Percentiles rank a stretch among this genome's conserved stretches.
phyloP scores from a whole-genome alignment of 768 basidiomycete species.

The Podaxis rugospora region DNA sequence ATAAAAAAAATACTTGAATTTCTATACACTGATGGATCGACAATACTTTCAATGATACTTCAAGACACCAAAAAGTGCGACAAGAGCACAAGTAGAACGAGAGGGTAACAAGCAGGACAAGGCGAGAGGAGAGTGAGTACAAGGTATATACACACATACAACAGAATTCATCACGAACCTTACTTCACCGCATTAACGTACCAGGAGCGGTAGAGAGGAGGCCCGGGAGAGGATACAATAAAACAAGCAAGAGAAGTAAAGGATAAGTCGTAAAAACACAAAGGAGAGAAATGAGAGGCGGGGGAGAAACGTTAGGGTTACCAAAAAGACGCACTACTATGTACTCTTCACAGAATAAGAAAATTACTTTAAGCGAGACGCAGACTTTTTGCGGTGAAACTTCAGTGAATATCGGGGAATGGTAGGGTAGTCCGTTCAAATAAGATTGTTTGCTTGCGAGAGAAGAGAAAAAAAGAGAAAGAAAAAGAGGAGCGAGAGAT shows the following conservation, averaged over 20 bases:
- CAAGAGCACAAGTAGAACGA: too few species aligned
- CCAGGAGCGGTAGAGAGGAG: not conserved
- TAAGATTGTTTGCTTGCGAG: slow-evolving; percentile 10
- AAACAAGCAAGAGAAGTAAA: not conserved
- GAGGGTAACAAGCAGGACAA: too few species aligned
- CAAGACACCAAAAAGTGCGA: not conserved
- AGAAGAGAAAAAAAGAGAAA: not conserved
- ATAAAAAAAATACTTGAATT: too few species aligned
- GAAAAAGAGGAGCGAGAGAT: not conserved
- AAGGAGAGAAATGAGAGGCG: not conserved
- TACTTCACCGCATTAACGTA: too few species aligned
- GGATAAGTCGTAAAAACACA: not conserved
- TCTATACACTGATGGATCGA: not conserved
- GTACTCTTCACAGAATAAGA: not conserved
- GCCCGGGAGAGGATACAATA: not conserved
- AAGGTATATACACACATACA: not conserved
- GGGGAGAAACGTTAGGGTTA: not conserved
- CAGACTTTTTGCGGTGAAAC: not conserved
- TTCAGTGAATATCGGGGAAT: not conserved
- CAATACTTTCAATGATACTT: not conserved
- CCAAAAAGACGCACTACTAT: not conserved
- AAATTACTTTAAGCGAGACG: not conserved
- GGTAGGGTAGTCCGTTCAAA: slow-evolving; percentile 10
- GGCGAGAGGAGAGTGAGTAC: not conserved
- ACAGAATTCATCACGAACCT: not conserved